A percentile compares a stretch with the other conserved stretches of the same genome.
Conservation (phyloP, 2,329 filamentous ascomycete genomes). For the Stemphylium beticola region DNA sequence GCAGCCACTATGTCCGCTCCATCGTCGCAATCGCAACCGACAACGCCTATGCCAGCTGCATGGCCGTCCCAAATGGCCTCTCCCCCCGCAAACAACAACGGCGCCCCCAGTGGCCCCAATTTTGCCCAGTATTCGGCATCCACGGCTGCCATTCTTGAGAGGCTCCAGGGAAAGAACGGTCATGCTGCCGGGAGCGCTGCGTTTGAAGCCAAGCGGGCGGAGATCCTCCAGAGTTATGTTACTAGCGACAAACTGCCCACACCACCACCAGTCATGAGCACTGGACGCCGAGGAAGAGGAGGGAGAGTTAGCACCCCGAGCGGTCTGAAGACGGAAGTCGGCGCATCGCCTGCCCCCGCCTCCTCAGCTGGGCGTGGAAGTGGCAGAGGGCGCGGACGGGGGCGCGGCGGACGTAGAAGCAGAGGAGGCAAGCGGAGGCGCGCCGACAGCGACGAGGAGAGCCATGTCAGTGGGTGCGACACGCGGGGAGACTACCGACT, state of each 20-base stretch:
- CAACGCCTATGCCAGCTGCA: conserved; percentile 28
- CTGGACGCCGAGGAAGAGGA: conserved; percentile 41
- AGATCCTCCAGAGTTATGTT: conserved; percentile 54
- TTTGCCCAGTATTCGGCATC: conserved; percentile 48
- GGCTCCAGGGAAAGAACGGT: conserved; percentile 44
- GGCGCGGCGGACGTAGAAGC: conserved; percentile 44
- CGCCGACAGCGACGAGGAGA: conserved; percentile 44
- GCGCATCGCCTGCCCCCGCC: conserved; percentile 27
- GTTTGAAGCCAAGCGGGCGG: conserved; percentile 55
- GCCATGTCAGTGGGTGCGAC: conserved; percentile 39
- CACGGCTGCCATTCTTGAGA: conserved; percentile 51
- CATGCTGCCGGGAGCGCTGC: conserved; percentile 47
- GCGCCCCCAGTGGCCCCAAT: conserved; percentile 18
- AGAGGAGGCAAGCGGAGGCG: conserved; percentile 50
- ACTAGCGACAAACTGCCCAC: conserved; percentile 53
- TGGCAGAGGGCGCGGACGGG: conserved; percentile 46
- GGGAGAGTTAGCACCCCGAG: conserved; percentile 43
- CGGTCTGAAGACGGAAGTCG: conserved; percentile 38
- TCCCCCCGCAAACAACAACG: conserved; percentile 25
- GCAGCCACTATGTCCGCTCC: conserved; percentile 27
- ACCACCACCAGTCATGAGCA: conserved; percentile 41
- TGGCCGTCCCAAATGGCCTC: conserved; percentile 38
- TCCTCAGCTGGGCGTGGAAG: conserved; percentile 42
- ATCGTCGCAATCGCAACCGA: conserved; percentile 18
- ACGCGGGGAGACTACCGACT: conserved; percentile 13